Percentiles rank a stretch among this genome's conserved stretches.
Conservation (phyloP, 805 yeast genomes). For the Tetrapisispora phaffii region DNA sequence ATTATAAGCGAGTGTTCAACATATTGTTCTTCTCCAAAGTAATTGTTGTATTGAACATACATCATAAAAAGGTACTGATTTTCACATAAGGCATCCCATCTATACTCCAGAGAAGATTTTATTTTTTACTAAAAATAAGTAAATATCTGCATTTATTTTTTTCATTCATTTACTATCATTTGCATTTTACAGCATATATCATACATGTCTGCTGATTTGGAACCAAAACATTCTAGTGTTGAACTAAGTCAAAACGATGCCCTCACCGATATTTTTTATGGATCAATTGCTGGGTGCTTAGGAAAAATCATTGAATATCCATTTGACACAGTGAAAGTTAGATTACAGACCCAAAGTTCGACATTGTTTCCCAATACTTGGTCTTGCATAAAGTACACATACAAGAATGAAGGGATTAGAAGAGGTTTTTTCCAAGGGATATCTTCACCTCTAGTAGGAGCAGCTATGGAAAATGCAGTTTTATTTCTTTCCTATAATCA, state of each 20-base stretch:
- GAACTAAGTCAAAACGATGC: conserved; percentile 12
- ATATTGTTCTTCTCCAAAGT: too few relatives aligned
- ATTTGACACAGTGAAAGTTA: conserved; percentile 83
- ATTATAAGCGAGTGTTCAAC: too few relatives aligned
- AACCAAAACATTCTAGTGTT: neutral
- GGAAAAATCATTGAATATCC: conserved; percentile 88
- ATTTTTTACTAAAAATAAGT: neutral
- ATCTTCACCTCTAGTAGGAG: conserved; percentile 76
- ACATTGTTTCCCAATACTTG: conserved; percentile 47
- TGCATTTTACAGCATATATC: neutral
- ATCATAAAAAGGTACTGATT: too few relatives aligned
- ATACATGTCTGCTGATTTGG: neutral
- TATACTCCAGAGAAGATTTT: too few relatives aligned
- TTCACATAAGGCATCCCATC: too few relatives aligned
- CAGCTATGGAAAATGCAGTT: conserved; percentile 80
- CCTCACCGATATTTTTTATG: conserved; percentile 29
- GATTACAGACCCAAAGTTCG: conserved; percentile 69
- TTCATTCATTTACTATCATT: neutral
- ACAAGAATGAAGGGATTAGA: conserved; percentile 54
- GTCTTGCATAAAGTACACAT: conserved; percentile 56
- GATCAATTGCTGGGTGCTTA: conserved; percentile 57
- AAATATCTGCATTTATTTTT: neutral
- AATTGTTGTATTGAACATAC: neutral
- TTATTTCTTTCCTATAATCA: conserved; percentile 58
- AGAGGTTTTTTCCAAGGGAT: conserved; percentile 72